Evolutionary conservation across 2,329 filamentous ascomycete genomes (phyloP).

Genomic region (Sporothrix pallida): DNA sequence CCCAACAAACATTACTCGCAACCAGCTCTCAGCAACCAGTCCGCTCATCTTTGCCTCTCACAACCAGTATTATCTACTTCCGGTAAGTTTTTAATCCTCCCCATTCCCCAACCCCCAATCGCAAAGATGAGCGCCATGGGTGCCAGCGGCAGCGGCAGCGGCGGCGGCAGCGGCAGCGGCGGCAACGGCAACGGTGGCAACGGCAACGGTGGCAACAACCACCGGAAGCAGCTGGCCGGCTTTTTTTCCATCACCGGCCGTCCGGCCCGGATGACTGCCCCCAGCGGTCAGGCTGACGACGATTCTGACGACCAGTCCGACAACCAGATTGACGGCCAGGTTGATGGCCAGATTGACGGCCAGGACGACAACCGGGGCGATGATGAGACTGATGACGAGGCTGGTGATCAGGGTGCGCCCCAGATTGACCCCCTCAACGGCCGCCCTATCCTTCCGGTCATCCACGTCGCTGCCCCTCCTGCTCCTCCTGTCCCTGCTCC

Average conservation of each 20-base stretch:
- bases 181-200: background rate
- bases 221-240: background rate
- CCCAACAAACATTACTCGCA: background rate
- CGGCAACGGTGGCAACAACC: background rate
- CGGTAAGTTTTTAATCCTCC: background rate
- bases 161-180: background rate
- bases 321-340: too few species aligned
- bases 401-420: too few species aligned
- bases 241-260: background rate
- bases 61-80: background rate
- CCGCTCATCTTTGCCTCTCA: constrained; percentile 3
- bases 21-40: background rate
- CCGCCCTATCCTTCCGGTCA: background rate
- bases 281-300: too few species aligned
- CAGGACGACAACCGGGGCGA: too few species aligned
- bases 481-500: background rate
- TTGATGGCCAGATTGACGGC: too few species aligned
- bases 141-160: background rate
- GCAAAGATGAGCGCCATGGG: background rate
- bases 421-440: background rate
- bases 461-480: background rate
- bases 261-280: too few species aligned
- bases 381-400: too few species aligned
- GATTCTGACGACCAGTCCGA: too few species aligned
- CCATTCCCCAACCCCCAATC: background rate